Base-by-base conservation (phyloP, 1,284 basidiomycete species). In the Boletellus dicymbophilus region DNA sequence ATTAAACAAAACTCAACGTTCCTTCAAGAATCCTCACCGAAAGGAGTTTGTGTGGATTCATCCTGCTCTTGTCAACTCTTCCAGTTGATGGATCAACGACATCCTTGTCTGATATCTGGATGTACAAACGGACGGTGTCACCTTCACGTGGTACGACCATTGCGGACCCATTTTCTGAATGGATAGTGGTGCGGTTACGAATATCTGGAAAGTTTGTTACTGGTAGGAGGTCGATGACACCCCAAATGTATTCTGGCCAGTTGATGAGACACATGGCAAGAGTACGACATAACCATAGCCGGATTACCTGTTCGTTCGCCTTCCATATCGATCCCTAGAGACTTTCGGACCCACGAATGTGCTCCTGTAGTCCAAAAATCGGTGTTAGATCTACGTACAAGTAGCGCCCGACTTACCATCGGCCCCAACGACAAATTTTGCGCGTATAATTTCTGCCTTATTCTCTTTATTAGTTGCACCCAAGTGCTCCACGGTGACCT, bases 201-300 rank as follows among this genome's bases (percentile, higher is more conserved):
- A 90, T 85, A 66, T 95, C 91, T 0, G 93, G 91, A 62, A 93
- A 90, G 64, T 92, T 75, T 13, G 88, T 90, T 20, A 81, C 76
- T 1, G 85, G 85, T 20, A 82, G 59, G 50, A 85, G 74, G 67
- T 92, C 88, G 23, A 90, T 69, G 10, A 91, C 89, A 20, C 90
- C 90, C 90, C 89, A 93, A 25, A 90, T 78, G 53, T 80, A 86
- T 50, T 91, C 83, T 72, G 51, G 41, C 30, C 12, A 25, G 25
- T 44, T 27, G n/a, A 37, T 44, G 25, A 54, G 33, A 27, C 30
- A 34, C 16, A 7, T n/a, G n/a, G n/a, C n/a, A 2, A 16, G 48
- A 37, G 26, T 3, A 37, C 4, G 33, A 15, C 20, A 33, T 8
- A 23, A 20, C 10, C 7, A 13, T 3, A 23, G n/a, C 16, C 30